Evolutionary conservation across 345 rosid genomes (phyloP), one percentile per base, ranked within the genome.

Genomic region (Eucalyptus fibrosa): DNA sequence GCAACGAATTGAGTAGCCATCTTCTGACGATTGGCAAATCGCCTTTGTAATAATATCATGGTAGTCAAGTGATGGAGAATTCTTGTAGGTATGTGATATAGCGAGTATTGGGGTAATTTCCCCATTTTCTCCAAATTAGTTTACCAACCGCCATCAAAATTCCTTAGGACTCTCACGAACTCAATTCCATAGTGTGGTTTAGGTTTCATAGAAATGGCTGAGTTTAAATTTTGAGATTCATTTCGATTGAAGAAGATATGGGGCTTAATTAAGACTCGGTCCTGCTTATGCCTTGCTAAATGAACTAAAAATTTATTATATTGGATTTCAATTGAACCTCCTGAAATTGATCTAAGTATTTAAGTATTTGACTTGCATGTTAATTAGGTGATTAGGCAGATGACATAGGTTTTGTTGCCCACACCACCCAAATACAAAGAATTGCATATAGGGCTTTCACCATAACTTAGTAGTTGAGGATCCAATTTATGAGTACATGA

Each of bases 311-410:
- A 72, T 19, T 40, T 6, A 72, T 21, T 11, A 37, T 72, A 72
- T 37, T 37, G 83, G 83, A 21, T 72, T 72, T 19, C 15, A 72
- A 0, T 44, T 3, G 15, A 72, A 37, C 83, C 28, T 72, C 45
- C 0, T 5, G 12, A 37, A 72, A 72, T 72, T 23, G 7, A 13
- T 21, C 26, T 0, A 0, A 19, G 5, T 34, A 72, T 34, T 37
- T 40, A 37, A 72, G 82, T 0, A 19, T 72, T 19, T 19, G 82
- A 72, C 45, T 72, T 72, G 8, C 12, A 7, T 72, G 45, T 37
- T 7, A 3, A 34, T 34, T 37, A 37, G 14, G 8, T 0, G 56
- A 53, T 53, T 19, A 53, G 26, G 82, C 8, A 53, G 56, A 19
- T 5, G 45, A 17, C 14, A 5, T 7, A 72, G 8, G 14, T 37